A percentile compares a stretch with the other conserved stretches of the same genome.
phyloP scores from a whole-genome alignment of 495 filamentous ascomycete species.

The Lepidopterella palustris region DNA sequence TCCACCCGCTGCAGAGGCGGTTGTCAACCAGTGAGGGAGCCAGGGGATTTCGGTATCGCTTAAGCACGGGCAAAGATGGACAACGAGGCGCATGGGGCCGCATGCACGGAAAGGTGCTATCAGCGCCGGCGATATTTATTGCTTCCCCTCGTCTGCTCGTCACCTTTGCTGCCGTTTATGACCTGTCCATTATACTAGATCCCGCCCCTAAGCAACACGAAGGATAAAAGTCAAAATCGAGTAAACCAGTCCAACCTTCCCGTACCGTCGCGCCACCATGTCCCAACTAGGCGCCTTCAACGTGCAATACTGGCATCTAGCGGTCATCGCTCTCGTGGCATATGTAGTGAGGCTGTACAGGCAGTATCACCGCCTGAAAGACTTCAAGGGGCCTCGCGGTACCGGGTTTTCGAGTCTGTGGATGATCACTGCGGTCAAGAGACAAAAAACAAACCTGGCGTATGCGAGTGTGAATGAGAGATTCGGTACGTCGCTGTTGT shows the following conservation, averaged over 20 bases:
- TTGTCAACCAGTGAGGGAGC: neutral
- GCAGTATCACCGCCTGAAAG: neutral
- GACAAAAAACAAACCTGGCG: neutral
- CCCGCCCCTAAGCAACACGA: no score
- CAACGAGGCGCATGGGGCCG: neutral
- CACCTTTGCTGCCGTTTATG: neutral
- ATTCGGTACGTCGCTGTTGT: neutral
- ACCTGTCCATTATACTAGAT: neutral
- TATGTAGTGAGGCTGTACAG: neutral
- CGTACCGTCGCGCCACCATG: neutral
- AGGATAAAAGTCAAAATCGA: no score
- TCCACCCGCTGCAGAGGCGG: neutral
- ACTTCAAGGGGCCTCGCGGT: constrained; percentile 5
- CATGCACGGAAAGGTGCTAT: neutral
- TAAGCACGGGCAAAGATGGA: no score
- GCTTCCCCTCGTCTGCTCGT: neutral
- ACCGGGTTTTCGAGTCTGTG: neutral
- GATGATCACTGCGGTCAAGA: neutral
- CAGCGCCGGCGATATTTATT: neutral
- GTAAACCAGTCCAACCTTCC: no score
- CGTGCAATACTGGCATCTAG: neutral
- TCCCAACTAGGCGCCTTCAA: neutral
- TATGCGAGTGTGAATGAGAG: constrained; percentile 1
- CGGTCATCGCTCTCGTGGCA: neutral
- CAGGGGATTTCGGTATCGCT: neutral